These are phyloP conservation scores for Capsicum chinense DNA, from an alignment of 257 asterid genomes.

Conservation along the genomic window DNA sequence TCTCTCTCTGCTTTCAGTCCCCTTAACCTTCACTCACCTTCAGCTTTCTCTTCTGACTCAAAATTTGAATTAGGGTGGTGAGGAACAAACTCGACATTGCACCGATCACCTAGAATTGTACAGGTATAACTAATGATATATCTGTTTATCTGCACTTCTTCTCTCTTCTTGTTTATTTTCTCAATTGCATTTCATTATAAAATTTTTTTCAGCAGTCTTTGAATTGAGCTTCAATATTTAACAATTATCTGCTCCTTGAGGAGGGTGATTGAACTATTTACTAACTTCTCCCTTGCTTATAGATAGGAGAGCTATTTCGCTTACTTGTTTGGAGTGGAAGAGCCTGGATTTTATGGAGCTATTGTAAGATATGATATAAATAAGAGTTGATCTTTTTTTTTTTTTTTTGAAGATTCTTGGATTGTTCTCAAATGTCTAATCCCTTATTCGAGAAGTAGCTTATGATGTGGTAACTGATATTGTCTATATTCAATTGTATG, in stretches of 20 bases:
- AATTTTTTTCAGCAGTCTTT: background rate
- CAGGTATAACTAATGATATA: slow-evolving; percentile 53
- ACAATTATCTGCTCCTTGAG: background rate
- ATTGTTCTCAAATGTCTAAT: slow-evolving; percentile 1
- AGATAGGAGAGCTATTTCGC: slow-evolving; percentile 99
- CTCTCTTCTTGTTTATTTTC: background rate
- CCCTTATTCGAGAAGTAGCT: slow-evolving; percentile 22
- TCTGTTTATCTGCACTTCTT: background rate
- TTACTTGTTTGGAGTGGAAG: slow-evolving; percentile 94
- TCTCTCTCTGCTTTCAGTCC: background rate
- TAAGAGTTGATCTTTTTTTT: slow-evolving; percentile 19
- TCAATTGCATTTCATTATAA: background rate
- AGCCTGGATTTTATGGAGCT: slow-evolving; percentile 96
- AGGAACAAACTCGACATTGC: slow-evolving; percentile 83
- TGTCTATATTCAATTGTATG: background rate
- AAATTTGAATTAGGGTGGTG: slow-evolving; percentile 63
- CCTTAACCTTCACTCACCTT: background rate
- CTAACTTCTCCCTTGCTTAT: slow-evolving; percentile 34
- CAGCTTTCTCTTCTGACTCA: slow-evolving; percentile 7
- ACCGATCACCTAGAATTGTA: slow-evolving; percentile 86
- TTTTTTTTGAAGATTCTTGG: slow-evolving; percentile 6
- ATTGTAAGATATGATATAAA: slow-evolving; percentile 59
- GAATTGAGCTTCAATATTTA: background rate
- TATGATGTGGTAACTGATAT: slow-evolving; percentile 17
- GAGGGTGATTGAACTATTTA: slow-evolving; percentile 31